Evolutionary conservation across 1,139 yeast species (phyloP).

Genomic region (Lodderomyces oxycetoniae): DNA sequence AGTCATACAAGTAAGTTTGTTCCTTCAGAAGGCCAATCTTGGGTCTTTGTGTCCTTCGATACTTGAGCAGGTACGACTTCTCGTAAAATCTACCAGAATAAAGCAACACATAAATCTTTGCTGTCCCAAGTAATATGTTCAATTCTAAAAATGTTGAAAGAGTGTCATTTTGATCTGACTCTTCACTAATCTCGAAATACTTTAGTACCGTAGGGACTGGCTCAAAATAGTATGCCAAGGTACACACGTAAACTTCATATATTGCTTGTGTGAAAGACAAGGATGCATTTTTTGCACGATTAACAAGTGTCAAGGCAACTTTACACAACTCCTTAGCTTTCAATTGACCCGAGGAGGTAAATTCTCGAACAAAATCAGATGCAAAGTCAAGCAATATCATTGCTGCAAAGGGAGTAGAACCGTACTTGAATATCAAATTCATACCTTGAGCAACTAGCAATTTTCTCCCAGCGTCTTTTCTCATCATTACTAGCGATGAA

Average conservation of each 20-base stretch:
- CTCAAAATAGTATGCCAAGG: slow-evolving; percentile 43
- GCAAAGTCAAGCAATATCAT: slow-evolving; percentile 31
- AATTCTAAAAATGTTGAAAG: slow-evolving; percentile 15
- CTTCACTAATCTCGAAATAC: slow-evolving; percentile 21
- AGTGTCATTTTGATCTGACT: slow-evolving; percentile 5
- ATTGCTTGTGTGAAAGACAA: slow-evolving; percentile 36
- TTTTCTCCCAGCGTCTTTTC: slow-evolving; percentile 22
- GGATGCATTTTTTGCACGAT: slow-evolving; percentile 30
- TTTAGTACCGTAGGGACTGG: slow-evolving; percentile 36
- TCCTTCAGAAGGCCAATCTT: slow-evolving; percentile 1
- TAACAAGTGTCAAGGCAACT: slow-evolving; percentile 38
- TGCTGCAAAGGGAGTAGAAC: slow-evolving; percentile 26
- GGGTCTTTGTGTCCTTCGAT: slow-evolving; percentile 2
- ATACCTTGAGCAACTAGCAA: slow-evolving; percentile 23
- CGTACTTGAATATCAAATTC: slow-evolving; percentile 22
- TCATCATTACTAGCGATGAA: slow-evolving; percentile 28
- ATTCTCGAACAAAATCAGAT: slow-evolving; percentile 33
- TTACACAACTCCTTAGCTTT: slow-evolving; percentile 27
- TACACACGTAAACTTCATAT: slow-evolving; percentile 40
- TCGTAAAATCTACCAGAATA: slow-evolving; percentile 12
- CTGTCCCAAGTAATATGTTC: slow-evolving; percentile 13
- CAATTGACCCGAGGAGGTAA: slow-evolving; percentile 25
- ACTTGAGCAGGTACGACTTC: slow-evolving; percentile 5
- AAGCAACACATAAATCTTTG: slow-evolving; percentile 17
- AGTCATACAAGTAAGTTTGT: slow-evolving; percentile 9